These are phyloP conservation scores for Elongisporangium prolatum DNA, from an alignment of 352 stramenopile species.

Conservation along the genomic window DNA sequence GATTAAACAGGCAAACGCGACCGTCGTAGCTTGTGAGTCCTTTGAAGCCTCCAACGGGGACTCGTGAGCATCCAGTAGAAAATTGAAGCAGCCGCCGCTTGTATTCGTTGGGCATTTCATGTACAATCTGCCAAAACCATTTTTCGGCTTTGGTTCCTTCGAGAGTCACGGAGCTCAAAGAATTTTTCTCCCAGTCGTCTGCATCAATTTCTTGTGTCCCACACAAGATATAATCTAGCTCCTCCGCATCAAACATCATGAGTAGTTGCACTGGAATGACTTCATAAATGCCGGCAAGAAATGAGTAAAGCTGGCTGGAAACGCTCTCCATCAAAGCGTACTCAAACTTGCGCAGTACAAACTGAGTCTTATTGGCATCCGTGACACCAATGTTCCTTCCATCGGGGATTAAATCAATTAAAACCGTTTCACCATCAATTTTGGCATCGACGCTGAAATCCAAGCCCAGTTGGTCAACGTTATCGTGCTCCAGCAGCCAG, in stretches of 20 bases:
- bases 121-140: constrained; percentile 83
- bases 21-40: constrained; percentile 79
- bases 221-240: constrained; percentile 95
- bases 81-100: constrained; percentile 72
- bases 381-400: constrained; percentile 84
- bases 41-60: constrained; percentile 71
- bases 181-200: constrained; percentile 90
- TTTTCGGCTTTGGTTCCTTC: constrained; percentile 23
- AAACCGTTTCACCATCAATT: constrained; percentile 16
- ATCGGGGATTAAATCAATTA: constrained; percentile 54
- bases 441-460: constrained; percentile 59
- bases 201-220: constrained; percentile 93
- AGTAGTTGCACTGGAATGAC: constrained; percentile 92
- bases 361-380: constrained; percentile 94
- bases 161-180: constrained; percentile 36
- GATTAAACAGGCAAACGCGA: constrained; percentile 59
- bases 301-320: constrained; percentile 80
- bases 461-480: constrained; percentile 42
- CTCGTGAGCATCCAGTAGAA: constrained; percentile 71
- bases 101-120: constrained; percentile 79
- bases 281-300: constrained; percentile 96
- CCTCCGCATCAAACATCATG: constrained; percentile 95
- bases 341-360: constrained; percentile 89
- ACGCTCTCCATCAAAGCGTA: constrained; percentile 93
- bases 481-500: constrained; percentile 65